phyloP scores from a whole-genome alignment of 768 basidiomycete species.

The Leccinum subtestaceum region DNA sequence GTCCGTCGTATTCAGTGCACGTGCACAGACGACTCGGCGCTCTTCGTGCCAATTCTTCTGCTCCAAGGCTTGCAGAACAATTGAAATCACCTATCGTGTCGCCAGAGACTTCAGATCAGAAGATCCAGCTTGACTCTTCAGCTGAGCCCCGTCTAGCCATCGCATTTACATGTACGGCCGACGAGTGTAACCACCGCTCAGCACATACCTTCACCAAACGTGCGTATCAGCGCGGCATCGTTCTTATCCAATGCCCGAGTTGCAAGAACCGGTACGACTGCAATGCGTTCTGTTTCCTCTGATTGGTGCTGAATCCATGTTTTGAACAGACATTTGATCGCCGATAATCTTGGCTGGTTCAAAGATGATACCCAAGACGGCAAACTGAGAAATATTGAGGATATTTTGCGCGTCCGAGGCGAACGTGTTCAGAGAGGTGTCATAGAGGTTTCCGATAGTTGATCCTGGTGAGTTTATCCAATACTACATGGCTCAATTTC shows the following conservation, averaged over 20 bases:
- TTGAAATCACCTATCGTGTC: neutral
- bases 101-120: slow-evolving; percentile 5
- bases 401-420: slow-evolving; percentile 73
- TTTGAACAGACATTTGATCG: slow-evolving; percentile 68
- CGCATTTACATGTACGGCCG: slow-evolving; percentile 84
- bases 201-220: slow-evolving; percentile 85
- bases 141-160: slow-evolving; percentile 64
- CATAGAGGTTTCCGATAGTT: slow-evolving; percentile 49
- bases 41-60: slow-evolving; percentile 20
- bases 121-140: slow-evolving; percentile 35
- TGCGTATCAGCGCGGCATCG: slow-evolving; percentile 85
- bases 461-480: slow-evolving; percentile 9
- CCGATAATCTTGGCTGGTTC: slow-evolving; percentile 92
- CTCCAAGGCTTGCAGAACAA: slow-evolving; percentile 1
- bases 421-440: slow-evolving; percentile 65
- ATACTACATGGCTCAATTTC: neutral
- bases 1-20: slow-evolving; percentile 29
- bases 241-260: slow-evolving; percentile 86
- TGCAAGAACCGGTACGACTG: slow-evolving; percentile 78
- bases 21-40: slow-evolving; percentile 37
- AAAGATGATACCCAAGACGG: slow-evolving; percentile 75
- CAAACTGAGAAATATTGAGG: slow-evolving; percentile 76
- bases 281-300: neutral
- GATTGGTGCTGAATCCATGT: neutral
- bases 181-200: slow-evolving; percentile 71